Conservation (phyloP, 2,329 filamentous ascomycete genomes). For the Ceratocystis colombiana region DNA sequence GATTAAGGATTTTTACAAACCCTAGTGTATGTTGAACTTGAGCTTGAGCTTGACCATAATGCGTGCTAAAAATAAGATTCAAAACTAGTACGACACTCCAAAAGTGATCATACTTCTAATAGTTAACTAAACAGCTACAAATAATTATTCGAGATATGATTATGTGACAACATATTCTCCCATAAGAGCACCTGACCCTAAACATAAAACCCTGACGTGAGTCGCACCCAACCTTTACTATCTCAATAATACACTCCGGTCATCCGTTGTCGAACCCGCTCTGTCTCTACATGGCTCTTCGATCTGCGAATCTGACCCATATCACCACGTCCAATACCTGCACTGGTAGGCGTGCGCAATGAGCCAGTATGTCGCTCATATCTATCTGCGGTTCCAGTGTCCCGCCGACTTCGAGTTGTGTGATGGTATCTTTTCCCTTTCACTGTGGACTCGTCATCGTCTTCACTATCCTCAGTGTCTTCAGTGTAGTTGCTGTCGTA, state of each 20-base stretch:
- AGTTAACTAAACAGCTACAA: no score
- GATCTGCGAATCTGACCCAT: conserved; percentile 32
- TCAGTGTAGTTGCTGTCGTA: background rate
- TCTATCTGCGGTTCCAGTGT: background rate
- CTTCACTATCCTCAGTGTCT: background rate
- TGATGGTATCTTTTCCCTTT: background rate
- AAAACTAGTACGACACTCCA: no score
- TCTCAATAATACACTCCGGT: conserved; percentile 19
- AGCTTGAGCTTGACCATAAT: no score
- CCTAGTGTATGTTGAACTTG: no score
- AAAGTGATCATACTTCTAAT: no score
- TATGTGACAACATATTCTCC: no score
- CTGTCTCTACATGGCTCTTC: conserved; percentile 43
- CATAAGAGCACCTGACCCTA: no score
- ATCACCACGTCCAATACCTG: background rate
- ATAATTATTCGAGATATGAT: no score
- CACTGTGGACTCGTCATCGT: background rate
- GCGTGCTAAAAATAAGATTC: no score
- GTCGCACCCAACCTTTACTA: background rate
- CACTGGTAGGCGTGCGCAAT: conserved; percentile 2
- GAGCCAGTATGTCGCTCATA: conserved; percentile 14
- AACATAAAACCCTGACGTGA: background rate
- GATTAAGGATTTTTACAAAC: no score
- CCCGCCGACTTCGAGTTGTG: background rate
- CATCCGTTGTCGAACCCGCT: conserved; percentile 35